A percentile compares a stretch with the other conserved stretches of the same genome.
Conservation (phyloP, 768 basidiomycete genomes). For the Mycena capillaripes region DNA sequence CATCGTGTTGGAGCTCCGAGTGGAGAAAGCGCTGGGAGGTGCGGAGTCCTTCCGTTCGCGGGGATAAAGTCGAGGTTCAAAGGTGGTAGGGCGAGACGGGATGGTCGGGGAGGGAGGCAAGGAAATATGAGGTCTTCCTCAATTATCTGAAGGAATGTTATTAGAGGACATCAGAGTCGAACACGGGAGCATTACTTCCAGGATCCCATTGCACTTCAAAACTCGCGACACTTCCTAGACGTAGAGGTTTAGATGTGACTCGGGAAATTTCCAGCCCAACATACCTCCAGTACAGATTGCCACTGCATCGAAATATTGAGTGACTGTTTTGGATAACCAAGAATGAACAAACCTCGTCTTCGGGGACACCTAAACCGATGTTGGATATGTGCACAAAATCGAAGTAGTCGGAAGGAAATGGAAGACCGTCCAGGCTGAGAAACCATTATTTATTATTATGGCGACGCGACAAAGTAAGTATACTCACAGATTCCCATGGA, state of each 20-base stretch:
- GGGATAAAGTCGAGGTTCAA: slow-evolving; percentile 31
- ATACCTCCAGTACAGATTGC: slow-evolving; percentile 76
- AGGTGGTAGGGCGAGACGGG: slow-evolving; percentile 36
- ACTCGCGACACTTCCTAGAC: slow-evolving; percentile 77
- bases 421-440: slow-evolving; percentile 72
- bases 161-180: not conserved
- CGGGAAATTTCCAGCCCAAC: not conserved
- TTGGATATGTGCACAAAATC: slow-evolving; percentile 76
- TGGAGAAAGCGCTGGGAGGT: slow-evolving; percentile 38
- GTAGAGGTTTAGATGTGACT: slow-evolving; percentile 22
- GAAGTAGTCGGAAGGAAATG: slow-evolving; percentile 70
- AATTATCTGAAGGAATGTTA: slow-evolving; percentile 63
- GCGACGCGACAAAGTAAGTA: slow-evolving; percentile 13
- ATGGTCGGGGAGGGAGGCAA: slow-evolving; percentile 45
- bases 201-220: slow-evolving; percentile 69
- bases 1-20: slow-evolving; percentile 42
- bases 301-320: slow-evolving; percentile 57
- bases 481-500: slow-evolving; percentile 76
- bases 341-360: slow-evolving; percentile 68
- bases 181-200: slow-evolving; percentile 66
- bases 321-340: slow-evolving; percentile 22
- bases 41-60: slow-evolving; percentile 38
- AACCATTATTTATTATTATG: slow-evolving; percentile 11
- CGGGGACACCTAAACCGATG: slow-evolving; percentile 78
- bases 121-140: slow-evolving; percentile 85